These are phyloP conservation scores for Pseudogymnoascus sp. DNA, from an alignment of 2,329 filamentous ascomycete genomes.

Conservation along the genomic window DNA sequence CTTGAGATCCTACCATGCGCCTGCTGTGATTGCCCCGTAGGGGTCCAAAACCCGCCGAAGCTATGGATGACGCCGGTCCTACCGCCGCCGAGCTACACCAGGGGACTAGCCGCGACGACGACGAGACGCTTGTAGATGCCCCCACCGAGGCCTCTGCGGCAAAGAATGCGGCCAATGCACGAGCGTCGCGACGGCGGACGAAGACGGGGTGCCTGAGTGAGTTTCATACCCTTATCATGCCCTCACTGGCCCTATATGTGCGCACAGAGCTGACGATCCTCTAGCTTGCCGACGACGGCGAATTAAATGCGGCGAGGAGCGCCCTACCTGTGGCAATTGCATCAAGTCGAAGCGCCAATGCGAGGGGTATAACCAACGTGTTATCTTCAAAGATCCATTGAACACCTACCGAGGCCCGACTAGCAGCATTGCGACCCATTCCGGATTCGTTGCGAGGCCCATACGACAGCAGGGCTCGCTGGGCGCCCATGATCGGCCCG, in stretches of 20 bases:
- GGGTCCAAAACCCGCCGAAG: not conserved
- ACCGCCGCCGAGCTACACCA: not conserved
- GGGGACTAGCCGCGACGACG: not conserved
- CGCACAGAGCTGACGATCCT: conserved; percentile 10
- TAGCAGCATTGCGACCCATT: conserved; percentile 1
- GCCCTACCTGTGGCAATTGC: conserved; percentile 74
- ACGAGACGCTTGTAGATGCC: not conserved
- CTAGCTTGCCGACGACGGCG: conserved; percentile 83
- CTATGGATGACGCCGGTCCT: not conserved
- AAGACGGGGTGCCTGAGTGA: conserved; percentile 88
- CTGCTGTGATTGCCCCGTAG: not conserved
- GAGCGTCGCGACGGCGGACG: conserved; percentile 50
- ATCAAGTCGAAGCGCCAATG: conserved; percentile 77
- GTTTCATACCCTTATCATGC: conserved; percentile 26
- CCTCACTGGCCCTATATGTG: not conserved
- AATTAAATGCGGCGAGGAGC: conserved; percentile 93
- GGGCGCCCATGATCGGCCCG: not conserved
- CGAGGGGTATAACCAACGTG: conserved; percentile 73
- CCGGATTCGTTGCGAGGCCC: not conserved
- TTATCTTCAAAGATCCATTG: conserved; percentile 69
- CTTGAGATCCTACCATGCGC: not conserved
- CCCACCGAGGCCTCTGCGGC: conserved; percentile 6
- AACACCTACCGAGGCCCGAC: conserved; percentile 44
- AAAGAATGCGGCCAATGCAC: conserved; percentile 30
- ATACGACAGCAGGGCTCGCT: not conserved